These are phyloP conservation scores for Hypoxylon sp. DNA, from an alignment of 2,329 filamentous ascomycete genomes.

Conservation along the genomic window DNA sequence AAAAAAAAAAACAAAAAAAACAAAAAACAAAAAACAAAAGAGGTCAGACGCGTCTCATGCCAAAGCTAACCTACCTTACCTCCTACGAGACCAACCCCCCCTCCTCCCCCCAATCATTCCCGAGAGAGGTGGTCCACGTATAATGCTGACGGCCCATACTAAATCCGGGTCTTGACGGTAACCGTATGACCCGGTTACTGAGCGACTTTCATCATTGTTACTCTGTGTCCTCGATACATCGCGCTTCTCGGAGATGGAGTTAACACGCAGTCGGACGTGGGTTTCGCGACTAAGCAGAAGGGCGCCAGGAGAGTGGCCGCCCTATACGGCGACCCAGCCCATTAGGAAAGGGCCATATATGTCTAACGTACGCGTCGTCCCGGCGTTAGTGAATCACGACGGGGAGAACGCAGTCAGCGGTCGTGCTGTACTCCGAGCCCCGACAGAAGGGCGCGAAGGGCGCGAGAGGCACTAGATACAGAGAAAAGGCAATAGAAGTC, in stretches of 20 bases:
- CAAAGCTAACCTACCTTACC: too few species aligned
- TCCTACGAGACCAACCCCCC: constrained; percentile 2
- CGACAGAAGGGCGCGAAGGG: background rate
- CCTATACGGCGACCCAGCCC: background rate
- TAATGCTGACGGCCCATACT: constrained; percentile 11
- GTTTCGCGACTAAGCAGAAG: background rate
- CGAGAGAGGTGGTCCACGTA: constrained; percentile 20
- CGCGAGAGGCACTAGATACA: background rate
- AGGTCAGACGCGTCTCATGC: constrained; percentile 14
- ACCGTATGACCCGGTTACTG: constrained; percentile 7
- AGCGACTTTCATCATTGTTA: constrained; percentile 6
- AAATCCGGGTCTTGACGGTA: background rate
- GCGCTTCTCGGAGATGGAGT: background rate
- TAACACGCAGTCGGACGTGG: constrained; percentile 1
- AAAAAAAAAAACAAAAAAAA: too few species aligned
- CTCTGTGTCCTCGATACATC: background rate
- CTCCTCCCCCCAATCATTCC: too few species aligned
- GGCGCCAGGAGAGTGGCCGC: too few species aligned
- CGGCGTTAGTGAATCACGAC: background rate
- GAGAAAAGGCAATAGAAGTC: background rate
- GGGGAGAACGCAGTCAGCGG: background rate
- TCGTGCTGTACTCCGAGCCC: background rate
- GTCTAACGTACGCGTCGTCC: background rate
- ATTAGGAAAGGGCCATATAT: background rate
- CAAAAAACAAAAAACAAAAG: too few species aligned